Base-by-base conservation (phyloP, 2,329 filamentous ascomycete genomes). In the Zarea fungicola region DNA sequence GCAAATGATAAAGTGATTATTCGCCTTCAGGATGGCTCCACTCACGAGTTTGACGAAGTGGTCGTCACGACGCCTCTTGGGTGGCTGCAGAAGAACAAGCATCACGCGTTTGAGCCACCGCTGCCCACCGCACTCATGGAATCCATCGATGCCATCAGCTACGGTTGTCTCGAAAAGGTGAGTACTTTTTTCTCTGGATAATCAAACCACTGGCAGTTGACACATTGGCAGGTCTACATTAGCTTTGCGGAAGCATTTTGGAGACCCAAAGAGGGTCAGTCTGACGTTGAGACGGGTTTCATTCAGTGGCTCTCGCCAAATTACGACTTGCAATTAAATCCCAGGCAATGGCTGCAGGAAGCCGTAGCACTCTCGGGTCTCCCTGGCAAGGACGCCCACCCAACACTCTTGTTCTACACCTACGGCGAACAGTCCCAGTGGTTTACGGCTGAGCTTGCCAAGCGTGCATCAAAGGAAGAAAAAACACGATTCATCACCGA, bases 351-450 rank as follows among this genome's bases (percentile, higher is more conserved):
- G 87, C 80, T 83, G 53, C 85, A 89, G 64, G 85, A 92, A 67
- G 78, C 82, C 46, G 75, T 95, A 50, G 90, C 92, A 50, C 77
- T 96, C 19, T 83, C 85, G 35, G 81, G 84, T 2, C 73, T 95
- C 2, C 74, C 79, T 0, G 57, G 61, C 0, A 60, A 69, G 2
- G 73, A 71, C 43, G 76, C 84, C 0, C 89, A 95, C 52, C 86
- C 90, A 7, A 95, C 89, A 0, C 75, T 96, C 4, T 78, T 96
- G 22, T 96, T 95, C 75, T 96, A 90, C 70, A 83, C 76, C 29
- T 85, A 82, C 59, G 85, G 85, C 31, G 76, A 75, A 18, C 79
- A 83, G 61, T 82, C 79, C 1, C 64, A 65, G 8, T 71, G 77
- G 57, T 63, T 86, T 39, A 81, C 77, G 0, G 64, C 66, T 11